Evolutionary conservation across 169 alveolate genomes (phyloP), one percentile per base, ranked within the genome.

Genomic region (Cryptosporidium tyzzeri): DNA sequence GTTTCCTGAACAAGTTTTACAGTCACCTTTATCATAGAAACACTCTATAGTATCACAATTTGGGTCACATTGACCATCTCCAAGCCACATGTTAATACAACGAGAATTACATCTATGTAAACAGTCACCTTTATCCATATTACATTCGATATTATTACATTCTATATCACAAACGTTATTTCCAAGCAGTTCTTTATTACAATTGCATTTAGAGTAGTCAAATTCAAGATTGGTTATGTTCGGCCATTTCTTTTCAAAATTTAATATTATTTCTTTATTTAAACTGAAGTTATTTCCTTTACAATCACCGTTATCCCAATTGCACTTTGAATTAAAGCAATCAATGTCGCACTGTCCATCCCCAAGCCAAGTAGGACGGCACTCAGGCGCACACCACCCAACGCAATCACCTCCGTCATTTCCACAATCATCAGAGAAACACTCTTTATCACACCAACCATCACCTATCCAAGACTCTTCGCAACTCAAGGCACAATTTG

Each of bases 31-130:
- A 51, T 93, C 95, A 65, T 73, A 93, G 70, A 53, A 70, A 71
- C 95, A 93, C 29, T 85, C 93, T 53, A 69, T 73, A 31, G 84
- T 71, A 71, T 93, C 92, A 84, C 95, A 93, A n/a, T 65, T 86
- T 23, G 91, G 86, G 75, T 93, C 95, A 44, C 95, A 93, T 91
- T 93, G 92, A n/a, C 94, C 94, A 74, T 93, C 95, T 16, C 93
- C 94, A 62, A 91, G 89, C 95, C 95, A 93, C 23, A 50, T 65
- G 31, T 62, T 80, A 45, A 80, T 80, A 59, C 89, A 80, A 21
- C 74, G 80, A 50, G 94, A 93, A n/a, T 92, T 85, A 41, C 93
- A 91, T 37, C 86, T 85, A 80, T 84, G 91, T 21, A 73, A 18
- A 68, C 92, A 86, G 21, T 86, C 91, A 59, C 91, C 91, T 37